Percentiles rank a stretch among this genome's conserved stretches.
Evolutionary conservation across 1,139 yeast genomes (phyloP).

Genomic region (Blastobotrys petasosporus): DNA sequence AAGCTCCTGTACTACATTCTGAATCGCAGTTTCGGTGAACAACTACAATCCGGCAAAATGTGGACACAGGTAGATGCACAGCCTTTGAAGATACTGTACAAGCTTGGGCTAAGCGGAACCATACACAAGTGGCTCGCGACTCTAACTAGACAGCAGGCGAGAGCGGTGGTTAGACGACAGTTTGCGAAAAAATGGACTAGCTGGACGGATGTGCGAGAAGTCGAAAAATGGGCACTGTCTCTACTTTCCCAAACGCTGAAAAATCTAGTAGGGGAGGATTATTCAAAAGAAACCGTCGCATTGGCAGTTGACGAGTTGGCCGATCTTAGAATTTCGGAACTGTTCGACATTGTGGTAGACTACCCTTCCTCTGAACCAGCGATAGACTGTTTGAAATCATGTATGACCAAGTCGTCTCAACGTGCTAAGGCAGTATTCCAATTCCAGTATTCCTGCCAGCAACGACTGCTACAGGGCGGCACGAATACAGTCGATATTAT

Average conservation of each 20-base stretch:
- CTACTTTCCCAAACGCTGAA: not conserved
- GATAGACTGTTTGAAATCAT: constrained; percentile 52
- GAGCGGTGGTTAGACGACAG: no score
- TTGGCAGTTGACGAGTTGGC: constrained; percentile 19
- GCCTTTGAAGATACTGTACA: no score
- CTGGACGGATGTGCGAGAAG: not conserved
- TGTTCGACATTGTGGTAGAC: constrained; percentile 53
- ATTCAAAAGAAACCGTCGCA: constrained; percentile 10
- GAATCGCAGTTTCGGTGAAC: no score
- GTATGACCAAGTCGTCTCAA: constrained; percentile 32
- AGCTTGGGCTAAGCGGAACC: no score
- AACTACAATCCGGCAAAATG: no score
- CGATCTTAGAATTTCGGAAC: constrained; percentile 48
- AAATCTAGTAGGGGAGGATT: constrained; percentile 2
- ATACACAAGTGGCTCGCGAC: no score
- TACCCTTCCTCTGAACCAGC: constrained; percentile 59
- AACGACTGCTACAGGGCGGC: constrained; percentile 68
- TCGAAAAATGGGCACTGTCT: constrained; percentile 10
- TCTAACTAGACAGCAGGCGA: no score
- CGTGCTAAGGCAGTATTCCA: constrained; percentile 49
- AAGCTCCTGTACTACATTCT: no score
- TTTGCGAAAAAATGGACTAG: constrained; percentile 6
- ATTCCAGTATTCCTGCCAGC: constrained; percentile 49
- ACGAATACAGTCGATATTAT: constrained; percentile 73
- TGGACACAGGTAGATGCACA: no score